Conservation (phyloP, 2,329 filamentous ascomycete genomes). For the Sporothrix variecibatus region DNA sequence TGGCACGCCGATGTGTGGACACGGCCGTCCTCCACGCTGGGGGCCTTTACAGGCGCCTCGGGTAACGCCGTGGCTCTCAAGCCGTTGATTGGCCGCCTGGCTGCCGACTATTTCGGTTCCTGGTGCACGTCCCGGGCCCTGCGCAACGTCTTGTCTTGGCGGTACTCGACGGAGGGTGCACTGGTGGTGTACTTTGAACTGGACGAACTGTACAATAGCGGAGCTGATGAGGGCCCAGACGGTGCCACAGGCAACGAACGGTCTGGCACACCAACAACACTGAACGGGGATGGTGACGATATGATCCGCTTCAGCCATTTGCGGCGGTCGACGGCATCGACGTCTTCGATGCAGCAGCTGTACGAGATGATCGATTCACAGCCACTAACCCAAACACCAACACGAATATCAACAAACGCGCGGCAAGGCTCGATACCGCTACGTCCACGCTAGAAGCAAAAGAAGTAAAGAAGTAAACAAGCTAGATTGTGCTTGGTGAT, state of each 20-base stretch:
- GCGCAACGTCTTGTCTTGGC: slow-evolving; percentile 27
- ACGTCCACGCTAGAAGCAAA: background rate
- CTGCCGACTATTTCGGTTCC: slow-evolving; percentile 6
- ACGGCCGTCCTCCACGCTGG: background rate
- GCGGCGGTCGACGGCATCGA: background rate
- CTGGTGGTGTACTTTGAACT: slow-evolving; percentile 27
- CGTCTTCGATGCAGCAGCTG: slow-evolving; percentile 7
- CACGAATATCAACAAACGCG: background rate
- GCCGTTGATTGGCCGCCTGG: background rate
- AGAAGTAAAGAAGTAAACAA: background rate
- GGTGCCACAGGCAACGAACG: background rate
- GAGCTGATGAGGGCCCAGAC: background rate
- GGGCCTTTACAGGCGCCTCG: background rate
- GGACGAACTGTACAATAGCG: background rate
- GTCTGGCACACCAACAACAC: background rate
- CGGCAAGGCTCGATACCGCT: background rate
- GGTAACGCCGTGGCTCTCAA: background rate
- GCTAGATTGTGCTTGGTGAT: background rate
- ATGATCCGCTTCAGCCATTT: background rate
- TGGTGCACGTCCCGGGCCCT: slow-evolving; percentile 12
- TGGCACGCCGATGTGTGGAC: slow-evolving; percentile 25
- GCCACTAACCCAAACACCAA: background rate
- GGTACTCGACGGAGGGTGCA: slow-evolving; percentile 3
- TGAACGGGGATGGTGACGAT: background rate
- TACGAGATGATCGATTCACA: background rate